Base-by-base conservation (phyloP, 2,329 filamentous ascomycete genomes). In the Cercospora janseana region DNA sequence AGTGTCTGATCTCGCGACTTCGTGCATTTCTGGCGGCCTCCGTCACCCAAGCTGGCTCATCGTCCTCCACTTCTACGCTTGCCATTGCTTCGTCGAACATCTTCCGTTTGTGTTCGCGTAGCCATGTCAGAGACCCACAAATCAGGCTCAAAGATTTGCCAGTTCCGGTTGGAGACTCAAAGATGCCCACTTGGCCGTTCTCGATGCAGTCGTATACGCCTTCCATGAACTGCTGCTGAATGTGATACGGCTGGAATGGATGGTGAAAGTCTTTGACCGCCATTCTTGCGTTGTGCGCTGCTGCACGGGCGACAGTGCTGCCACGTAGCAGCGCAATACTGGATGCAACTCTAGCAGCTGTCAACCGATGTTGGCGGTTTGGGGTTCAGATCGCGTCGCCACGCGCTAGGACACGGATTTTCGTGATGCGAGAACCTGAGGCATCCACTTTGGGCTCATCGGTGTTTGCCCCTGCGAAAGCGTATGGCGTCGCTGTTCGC, bases 101-200 rank as follows among this genome's bases (percentile, higher is more conserved):
- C 63, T 75, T 66, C 69, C 82, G 75, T 67, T 94, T 92, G 70
- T 91, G 81, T 49, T 88, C 81, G 40, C 91, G 84, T n/a, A 96
- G 76, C 91, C 91, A 96, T 2, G 90, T 95, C 62, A 96, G 69
- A 4, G 90, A 85, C 31, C 86, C 87, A 66, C 91, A 96, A 56
- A 96, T 93, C 21, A 96, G 76, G 58, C 91, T 95, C 35, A 96
- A 71, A 1, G 91, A 95, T 78, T 96, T 96, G 35, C 91, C 91
- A 43, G 66, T 67, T 4, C 91, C 91, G 32, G 91, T 96, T n/a
- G 91, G 91, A 37, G 88, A 95, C 66, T 96, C 91, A 37, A 96
- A 84, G 34, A 96, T 90, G 23, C 88, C 91, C 38, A 95, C 77
- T 63, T 91, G 88, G 6, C 87, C 85, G 32, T 86, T 69, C 59